Conservation (phyloP, 495 filamentous ascomycete species). For the Paragyromitra xinjiangensis region DNA sequence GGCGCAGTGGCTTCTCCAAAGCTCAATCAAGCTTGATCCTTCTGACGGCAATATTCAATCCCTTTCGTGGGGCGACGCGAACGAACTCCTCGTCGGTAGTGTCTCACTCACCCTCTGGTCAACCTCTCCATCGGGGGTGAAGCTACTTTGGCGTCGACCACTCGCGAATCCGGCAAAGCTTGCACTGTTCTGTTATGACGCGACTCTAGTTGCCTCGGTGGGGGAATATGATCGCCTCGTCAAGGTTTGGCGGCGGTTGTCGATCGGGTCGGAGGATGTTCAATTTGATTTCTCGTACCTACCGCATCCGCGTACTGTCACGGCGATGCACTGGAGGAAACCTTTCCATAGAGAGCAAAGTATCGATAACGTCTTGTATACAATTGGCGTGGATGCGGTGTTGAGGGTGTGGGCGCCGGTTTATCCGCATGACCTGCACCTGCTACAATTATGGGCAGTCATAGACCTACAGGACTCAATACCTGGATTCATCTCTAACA, state of each 20-base stretch:
- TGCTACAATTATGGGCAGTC: slow-evolving; percentile 80
- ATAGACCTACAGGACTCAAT: slow-evolving; percentile 81
- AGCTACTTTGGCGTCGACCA: slow-evolving; percentile 72
- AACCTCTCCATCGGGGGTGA: slow-evolving; percentile 62
- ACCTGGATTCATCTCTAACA: slow-evolving; percentile 53
- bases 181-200: slow-evolving; percentile 85
- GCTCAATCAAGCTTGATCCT: slow-evolving; percentile 56
- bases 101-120: slow-evolving; percentile 75
- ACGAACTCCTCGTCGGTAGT: slow-evolving; percentile 83
- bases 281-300: slow-evolving; percentile 93
- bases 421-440: slow-evolving; percentile 75
- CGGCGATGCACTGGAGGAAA: slow-evolving; percentile 82
- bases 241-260: slow-evolving; percentile 90
- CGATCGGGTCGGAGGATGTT: slow-evolving; percentile 83
- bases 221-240: slow-evolving; percentile 81
- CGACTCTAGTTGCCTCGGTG: slow-evolving; percentile 81
- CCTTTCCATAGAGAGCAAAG: slow-evolving; percentile 78
- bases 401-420: slow-evolving; percentile 84
- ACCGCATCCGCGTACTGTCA: slow-evolving; percentile 80
- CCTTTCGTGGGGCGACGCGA: slow-evolving; percentile 84
- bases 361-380: slow-evolving; percentile 90
- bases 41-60: slow-evolving; percentile 61
- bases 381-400: slow-evolving; percentile 83
- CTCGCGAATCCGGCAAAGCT: slow-evolving; percentile 78
- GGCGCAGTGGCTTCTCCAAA: slow-evolving; percentile 65